Base-by-base conservation (phyloP, 805 yeast species). In the Clavispora asparagi region DNA sequence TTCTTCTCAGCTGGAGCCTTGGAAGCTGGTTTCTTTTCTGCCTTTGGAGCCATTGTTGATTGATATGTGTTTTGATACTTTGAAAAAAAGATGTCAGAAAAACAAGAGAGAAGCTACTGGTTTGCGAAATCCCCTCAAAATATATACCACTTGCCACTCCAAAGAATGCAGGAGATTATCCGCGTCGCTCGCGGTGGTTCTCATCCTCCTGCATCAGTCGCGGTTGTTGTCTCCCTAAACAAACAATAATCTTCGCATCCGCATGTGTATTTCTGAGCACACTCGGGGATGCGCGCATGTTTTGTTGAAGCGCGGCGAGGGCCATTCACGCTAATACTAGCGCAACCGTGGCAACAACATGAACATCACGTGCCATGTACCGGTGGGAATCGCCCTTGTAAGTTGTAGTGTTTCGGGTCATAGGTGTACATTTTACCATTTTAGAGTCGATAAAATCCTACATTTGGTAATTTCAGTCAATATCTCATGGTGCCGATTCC, bases 1-100 rank as follows among this genome's bases (percentile, higher is more conserved):
- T 64, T 64, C 66, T 64, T 64, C 57, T 64, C 69, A 57, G 69
- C 69, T 53, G 69, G 69, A 40, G 68, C 68, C 58, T 64, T 64
- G 49, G 69, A 63, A 48, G 69, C 69, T 39, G 69, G 69, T 60
- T 64, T 64, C 68, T 64, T 64, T 57, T 64, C 69, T 52, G 69
- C 69, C 55, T 64, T 64, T 50, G 68, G 68, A 45, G 69, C 68
- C 68, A 63, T 63, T 56, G 51, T 49, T 48, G 39, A 41, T 46
- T 60, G 46, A 37, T 47, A 33, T 47, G 43, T 44, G 26, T 39
- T 48, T 32, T 19, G 35, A 33, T 33, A 28, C 27, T 33, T 42
- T 37, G 43, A 47, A 54, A 43, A 46, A 46, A 46, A 49, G 55
- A 51, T 55, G 52, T 42, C 29, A 48, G 40, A 46, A 52, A 51